Evolutionary conservation across 192 early-diverging fungal genomes (phyloP).

Genomic region (Oehlia diaphana): DNA sequence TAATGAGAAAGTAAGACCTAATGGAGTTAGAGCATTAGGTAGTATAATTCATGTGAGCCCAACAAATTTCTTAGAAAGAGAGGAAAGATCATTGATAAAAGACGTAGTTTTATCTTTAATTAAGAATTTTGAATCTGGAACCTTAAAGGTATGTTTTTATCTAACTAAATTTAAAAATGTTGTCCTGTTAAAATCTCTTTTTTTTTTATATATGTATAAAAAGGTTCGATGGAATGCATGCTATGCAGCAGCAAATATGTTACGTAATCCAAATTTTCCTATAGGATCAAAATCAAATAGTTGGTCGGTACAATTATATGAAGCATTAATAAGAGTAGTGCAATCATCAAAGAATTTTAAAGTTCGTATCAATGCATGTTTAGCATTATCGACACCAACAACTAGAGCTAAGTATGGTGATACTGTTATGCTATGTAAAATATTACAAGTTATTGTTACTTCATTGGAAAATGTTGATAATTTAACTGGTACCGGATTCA

Average conservation of each 20-base stretch:
- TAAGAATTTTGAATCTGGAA: constrained; percentile 63
- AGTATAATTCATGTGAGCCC: constrained; percentile 59
- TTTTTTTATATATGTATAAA: neutral
- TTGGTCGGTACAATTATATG: constrained; percentile 55
- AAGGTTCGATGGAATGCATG: constrained; percentile 82
- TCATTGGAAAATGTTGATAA: constrained; percentile 39
- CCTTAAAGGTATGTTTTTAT: constrained; percentile 58
- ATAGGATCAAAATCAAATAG: constrained; percentile 45
- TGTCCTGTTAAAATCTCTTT: neutral
- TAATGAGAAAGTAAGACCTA: constrained; percentile 77
- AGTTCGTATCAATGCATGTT: constrained; percentile 71
- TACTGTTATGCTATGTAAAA: constrained; percentile 32
- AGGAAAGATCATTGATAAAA: constrained; percentile 46
- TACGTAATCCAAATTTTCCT: constrained; percentile 54
- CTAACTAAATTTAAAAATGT: neutral
- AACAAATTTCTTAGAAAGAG: constrained; percentile 43
- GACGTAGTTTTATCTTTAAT: constrained; percentile 48
- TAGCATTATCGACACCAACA: constrained; percentile 46
- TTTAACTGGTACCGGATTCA: constrained; percentile 18
- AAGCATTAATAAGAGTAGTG: constrained; percentile 52
- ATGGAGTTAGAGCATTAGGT: constrained; percentile 71
- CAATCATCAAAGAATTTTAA: constrained; percentile 71
- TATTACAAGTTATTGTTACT: constrained; percentile 34
- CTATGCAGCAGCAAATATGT: constrained; percentile 65
- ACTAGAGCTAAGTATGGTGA: constrained; percentile 44